Evolutionary conservation across 331 rosid genomes (phyloP), one percentile per base, ranked within the genome.

Genomic region (Malus hybrid): DNA sequence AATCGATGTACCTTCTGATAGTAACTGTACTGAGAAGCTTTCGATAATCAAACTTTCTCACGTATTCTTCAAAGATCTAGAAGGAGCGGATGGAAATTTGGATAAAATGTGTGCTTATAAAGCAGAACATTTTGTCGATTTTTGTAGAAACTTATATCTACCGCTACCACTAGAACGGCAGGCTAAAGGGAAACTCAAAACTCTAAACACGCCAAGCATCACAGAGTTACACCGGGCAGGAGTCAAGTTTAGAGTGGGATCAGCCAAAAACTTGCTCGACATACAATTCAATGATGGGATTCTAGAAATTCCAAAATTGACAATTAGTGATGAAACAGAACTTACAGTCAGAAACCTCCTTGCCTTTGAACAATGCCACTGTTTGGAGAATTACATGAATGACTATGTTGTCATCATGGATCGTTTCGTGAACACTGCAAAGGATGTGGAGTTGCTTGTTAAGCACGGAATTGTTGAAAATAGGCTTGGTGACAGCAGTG

Each of bases 401-500:
- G 65, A 83, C 9, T 73, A 72, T 19, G 42, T 67, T 6, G 8
- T 27, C 32, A 27, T 71, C 27, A 7, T 81, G 24, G 75, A 65
- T 56, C 22, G 29, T 20, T 68, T 86, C 11, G 61, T 86, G 15
- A 42, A 67, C 22, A 73, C 75, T 3, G 32, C 65, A 2, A 67
- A 11, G 22, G 87, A 86, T 11, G 79, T 78, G 48, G 56, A 74
- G 28, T 72, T 83, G 50, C 79, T 86, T 24, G 69, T 57, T 5
- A 3, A 76, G 27, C 4, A 33, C 1, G 74, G 65, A 42, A 75
- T 84, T 28, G 7, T 81, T 5, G 77, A 55, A 56, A 79, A 77
- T 33, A 8, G 0, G 10, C 24, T 79, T 1, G 71, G 77, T 1
- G 60, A 48, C 28, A 57, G 18, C 5, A 10, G 29, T 34, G 77